Conservation (phyloP, 768 basidiomycete genomes). For the Panellus pusillus region DNA sequence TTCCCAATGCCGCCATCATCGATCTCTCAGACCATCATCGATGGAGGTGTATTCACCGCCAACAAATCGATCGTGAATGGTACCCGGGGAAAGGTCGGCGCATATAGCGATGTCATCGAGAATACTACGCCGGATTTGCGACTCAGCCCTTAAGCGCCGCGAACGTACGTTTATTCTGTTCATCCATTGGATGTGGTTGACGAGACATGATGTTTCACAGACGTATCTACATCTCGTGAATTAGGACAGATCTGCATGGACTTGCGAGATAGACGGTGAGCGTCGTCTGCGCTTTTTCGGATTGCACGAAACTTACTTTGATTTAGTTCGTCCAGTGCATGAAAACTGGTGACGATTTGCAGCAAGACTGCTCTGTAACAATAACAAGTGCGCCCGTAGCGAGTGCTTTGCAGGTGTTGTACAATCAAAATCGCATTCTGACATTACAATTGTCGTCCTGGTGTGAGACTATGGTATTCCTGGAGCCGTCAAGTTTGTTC, state of each 20-base stretch:
- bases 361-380: no score
- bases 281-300: not conserved
- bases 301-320: not conserved
- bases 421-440: no score
- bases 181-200: not conserved
- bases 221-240: slow-evolving; percentile 18
- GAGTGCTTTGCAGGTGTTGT: no score
- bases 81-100: slow-evolving; percentile 30
- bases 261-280: slow-evolving; percentile 17
- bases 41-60: slow-evolving; percentile 51
- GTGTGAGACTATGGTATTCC: no score
- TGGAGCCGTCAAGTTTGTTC: no score
- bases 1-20: not conserved
- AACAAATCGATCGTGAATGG: not conserved
- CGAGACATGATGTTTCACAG: not conserved
- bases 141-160: slow-evolving; percentile 67
- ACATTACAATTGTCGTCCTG: no score
- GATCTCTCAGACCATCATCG: slow-evolving; percentile 57
- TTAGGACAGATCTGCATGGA: slow-evolving; percentile 20
- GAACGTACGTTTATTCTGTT: slow-evolving; percentile 40
- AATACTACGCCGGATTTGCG: slow-evolving; percentile 29
- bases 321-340: slow-evolving; percentile 19
- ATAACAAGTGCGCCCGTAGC: no score
- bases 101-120: slow-evolving; percentile 29
- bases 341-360: slow-evolving; percentile 19